phyloP scores from a whole-genome alignment of 495 filamentous ascomycete species.

The Letharia lupina region DNA sequence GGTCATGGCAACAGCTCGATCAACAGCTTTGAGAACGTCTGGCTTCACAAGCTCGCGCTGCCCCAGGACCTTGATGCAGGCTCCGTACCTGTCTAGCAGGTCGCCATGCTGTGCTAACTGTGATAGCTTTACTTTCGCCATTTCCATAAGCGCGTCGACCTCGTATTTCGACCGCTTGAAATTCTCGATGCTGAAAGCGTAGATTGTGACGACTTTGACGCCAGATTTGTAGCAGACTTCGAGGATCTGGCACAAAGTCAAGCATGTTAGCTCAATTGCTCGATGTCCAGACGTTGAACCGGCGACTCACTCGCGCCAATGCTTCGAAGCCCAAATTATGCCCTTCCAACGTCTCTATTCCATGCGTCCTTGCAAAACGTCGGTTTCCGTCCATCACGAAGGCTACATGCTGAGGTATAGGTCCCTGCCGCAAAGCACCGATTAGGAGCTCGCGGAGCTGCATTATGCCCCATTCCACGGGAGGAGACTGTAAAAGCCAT shows the following conservation, averaged over 20 bases:
- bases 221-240: slow-evolving; percentile 97
- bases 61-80: slow-evolving; percentile 73
- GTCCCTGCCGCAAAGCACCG: slow-evolving; percentile 78
- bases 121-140: slow-evolving; percentile 86
- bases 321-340: slow-evolving; percentile 95
- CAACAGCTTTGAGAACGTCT: slow-evolving; percentile 81
- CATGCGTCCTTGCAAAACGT: slow-evolving; percentile 76
- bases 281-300: background rate
- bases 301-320: slow-evolving; percentile 56
- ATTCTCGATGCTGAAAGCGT: slow-evolving; percentile 98
- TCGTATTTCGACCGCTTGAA: slow-evolving; percentile 98
- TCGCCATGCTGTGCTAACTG: slow-evolving; percentile 92
- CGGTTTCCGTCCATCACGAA: slow-evolving; percentile 99
- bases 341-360: slow-evolving; percentile 96
- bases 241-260: slow-evolving; percentile 52
- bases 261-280: slow-evolving; percentile 10
- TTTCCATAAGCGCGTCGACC: slow-evolving; percentile 94
- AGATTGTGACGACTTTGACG: slow-evolving; percentile 88
- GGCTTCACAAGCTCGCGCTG: slow-evolving; percentile 68
- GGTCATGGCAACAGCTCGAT: slow-evolving; percentile 74
- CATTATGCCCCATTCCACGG: slow-evolving; percentile 70
- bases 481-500: slow-evolving; percentile 85
- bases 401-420: slow-evolving; percentile 86
- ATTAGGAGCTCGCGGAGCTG: slow-evolving; percentile 72
- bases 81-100: slow-evolving; percentile 86